Conservation (phyloP, 306 rosid genomes). For the Rosa chinensis region DNA sequence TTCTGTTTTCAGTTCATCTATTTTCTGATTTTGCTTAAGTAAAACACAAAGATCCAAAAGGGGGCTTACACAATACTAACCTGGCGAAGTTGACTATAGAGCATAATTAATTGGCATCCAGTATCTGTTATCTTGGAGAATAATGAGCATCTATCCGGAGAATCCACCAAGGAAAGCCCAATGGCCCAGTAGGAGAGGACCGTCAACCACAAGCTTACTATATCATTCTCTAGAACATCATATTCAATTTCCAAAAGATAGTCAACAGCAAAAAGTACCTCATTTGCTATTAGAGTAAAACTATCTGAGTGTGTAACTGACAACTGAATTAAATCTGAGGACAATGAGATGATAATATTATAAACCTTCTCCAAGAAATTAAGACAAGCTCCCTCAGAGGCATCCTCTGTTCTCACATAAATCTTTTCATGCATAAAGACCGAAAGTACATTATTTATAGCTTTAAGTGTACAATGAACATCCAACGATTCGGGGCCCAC, state of each 20-base stretch:
- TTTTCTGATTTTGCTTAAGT: too few species aligned
- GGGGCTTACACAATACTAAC: too few species aligned
- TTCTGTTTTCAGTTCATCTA: too few species aligned
- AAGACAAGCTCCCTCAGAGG: slow-evolving; percentile 61
- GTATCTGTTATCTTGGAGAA: slow-evolving; percentile 44
- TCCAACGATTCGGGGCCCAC: slow-evolving; percentile 38
- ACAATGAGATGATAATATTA: slow-evolving; percentile 43
- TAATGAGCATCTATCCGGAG: slow-evolving; percentile 38
- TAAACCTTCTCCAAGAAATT: slow-evolving; percentile 73
- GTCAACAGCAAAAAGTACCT: slow-evolving; percentile 58
- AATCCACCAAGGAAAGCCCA: slow-evolving; percentile 38
- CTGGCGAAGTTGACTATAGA: slow-evolving; percentile 92
- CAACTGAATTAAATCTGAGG: slow-evolving; percentile 40
- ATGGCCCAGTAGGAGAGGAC: slow-evolving; percentile 59
- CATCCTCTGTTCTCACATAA: slow-evolving; percentile 81
- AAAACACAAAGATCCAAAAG: too few species aligned
- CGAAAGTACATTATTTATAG: slow-evolving; percentile 63
- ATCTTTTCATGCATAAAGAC: slow-evolving; percentile 72
- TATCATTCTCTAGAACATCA: slow-evolving; percentile 68
- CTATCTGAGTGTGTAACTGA: slow-evolving; percentile 32
- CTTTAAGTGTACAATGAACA: slow-evolving; percentile 52
- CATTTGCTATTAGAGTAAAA: slow-evolving; percentile 43
- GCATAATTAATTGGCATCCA: slow-evolving; percentile 66
- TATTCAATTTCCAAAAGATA: slow-evolving; percentile 82
- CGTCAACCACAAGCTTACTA: slow-evolving; percentile 64